A percentile compares a stretch with the other conserved stretches of the same genome.
These are phyloP conservation scores for Teratosphaeria viscida DNA, from an alignment of 2,329 filamentous ascomycete species.

Conservation along the genomic window DNA sequence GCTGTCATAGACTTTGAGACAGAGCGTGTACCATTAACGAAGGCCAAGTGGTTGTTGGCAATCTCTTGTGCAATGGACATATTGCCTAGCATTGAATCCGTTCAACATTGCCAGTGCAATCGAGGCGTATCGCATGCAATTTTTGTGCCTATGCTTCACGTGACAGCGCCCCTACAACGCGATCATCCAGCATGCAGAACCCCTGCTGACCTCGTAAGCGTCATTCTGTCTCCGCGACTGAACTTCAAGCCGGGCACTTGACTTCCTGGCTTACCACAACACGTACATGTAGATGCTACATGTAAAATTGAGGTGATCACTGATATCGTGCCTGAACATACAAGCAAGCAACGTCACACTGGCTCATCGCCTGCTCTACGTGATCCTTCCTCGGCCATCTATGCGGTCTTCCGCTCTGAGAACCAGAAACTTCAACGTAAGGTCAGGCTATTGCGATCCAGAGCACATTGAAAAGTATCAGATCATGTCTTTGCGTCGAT, in stretches of 20 bases:
- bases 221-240: background rate
- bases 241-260: background rate
- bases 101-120: background rate
- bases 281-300: background rate
- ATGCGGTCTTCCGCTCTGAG: background rate
- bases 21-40: background rate
- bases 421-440: background rate
- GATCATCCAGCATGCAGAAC: background rate
- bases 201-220: background rate
- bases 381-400: background rate
- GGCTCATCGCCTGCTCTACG: background rate
- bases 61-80: background rate
- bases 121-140: background rate
- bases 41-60: background rate
- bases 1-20: background rate
- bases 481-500: conserved; percentile 44
- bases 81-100: background rate
- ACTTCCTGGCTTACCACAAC: background rate
- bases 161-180: background rate
- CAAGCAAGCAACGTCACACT: background rate
- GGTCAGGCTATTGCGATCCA: background rate
- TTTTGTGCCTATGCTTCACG: background rate
- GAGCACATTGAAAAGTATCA: background rate
- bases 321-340: background rate
- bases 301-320: background rate